Base-by-base conservation (phyloP, 805 yeast genomes). In the Starmerella geochares region DNA sequence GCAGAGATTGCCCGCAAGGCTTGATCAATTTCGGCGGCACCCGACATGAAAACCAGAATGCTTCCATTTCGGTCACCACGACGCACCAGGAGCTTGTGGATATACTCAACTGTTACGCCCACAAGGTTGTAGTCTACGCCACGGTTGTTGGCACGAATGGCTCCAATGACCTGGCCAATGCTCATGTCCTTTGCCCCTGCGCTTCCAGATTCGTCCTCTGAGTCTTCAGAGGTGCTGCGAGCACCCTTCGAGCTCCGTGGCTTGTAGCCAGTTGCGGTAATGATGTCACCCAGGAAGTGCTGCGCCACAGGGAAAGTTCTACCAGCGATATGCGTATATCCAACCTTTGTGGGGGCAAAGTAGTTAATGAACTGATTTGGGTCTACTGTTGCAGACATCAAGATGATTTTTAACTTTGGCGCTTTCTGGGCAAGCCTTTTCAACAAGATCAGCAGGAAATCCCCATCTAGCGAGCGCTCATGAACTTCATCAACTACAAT, bases 311-410 rank as follows among this genome's bases (percentile, higher is more conserved):
- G 97, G 64, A 84, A 90, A 0, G 97, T 92, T 56, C 97, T 73
- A 0, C 98, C 98, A 58, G 81, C 85, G 51, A 90, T 87, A 62
- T 87, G 95, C 29, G 82, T 73, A 54, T 83, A 86, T 14, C 80
- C 79, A 13, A 78, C 64, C 2, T 35, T 43, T 2, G 39, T 46
- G 2, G 67, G 69, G 2, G 68, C 68, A 62, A 90, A 90, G 60
- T 83, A 90, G 23, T 72, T 69, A 47, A 75, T 71, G 67, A 87
- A 90, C 37, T 76, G 71, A 9, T 72, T 71, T 1, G 81, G 74
- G 60, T 86, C 84, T 38, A 90, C 88, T 0, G 97, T 90, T 3
- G 97, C 97, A 62, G 95, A 83, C 96, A 92, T 90, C 46, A 92
- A 71, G 9, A 90, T 73, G 28, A 90, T 71, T 58, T 79, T 83